Base-by-base conservation (phyloP, 1,284 basidiomycete species). In the Quambalaria eucalypti region DNA sequence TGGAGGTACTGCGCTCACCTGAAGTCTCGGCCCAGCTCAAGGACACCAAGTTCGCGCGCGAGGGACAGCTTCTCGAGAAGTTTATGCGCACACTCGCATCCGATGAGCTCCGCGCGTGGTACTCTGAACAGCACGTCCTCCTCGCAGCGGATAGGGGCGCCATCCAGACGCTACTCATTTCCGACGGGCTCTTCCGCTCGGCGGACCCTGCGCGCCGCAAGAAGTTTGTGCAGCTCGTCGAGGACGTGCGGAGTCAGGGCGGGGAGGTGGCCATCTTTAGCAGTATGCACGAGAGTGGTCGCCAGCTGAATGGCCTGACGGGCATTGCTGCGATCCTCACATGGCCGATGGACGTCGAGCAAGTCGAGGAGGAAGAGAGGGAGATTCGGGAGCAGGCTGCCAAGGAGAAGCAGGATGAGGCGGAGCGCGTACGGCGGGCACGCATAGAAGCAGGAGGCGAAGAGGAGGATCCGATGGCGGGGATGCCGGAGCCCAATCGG, bases 71-170 rank as follows among this genome's bases (percentile, higher is more conserved):
- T 50, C 54, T 75, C 39, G 72, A 74, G 57, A 61, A 63, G 28
- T 75, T 75, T 52, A 62, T 65, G 61, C 96, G 96, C 77, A 97
- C 93, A 87, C 82, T 98, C 10, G 88, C 87, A 0, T 83, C 82
- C 5, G 91, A 98, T 70, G 92, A 97, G 76, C 85, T 92, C 78
- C 82, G 95, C 53, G 95, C 95, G 4, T 98, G 95, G 93, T 99
- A 99, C 76, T 93, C 95, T 0, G 90, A 93, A 39, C 84, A 88
- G 47, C 93, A 98, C 76, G 92, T 99, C 54, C 80, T 83, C 50
- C 81, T 96, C 16, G 95, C 95, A 4, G 87, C 88, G 25, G 87
- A 91, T 67, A 82, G 95, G 58, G 93, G 91, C 1, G 95, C 95
- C 0, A 86, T 98, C 52, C 91, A 92, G 19, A 91, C 90, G 1